Base-by-base conservation (phyloP, 2,329 filamentous ascomycete genomes). In the Pseudogymnoascus sp. region DNA sequence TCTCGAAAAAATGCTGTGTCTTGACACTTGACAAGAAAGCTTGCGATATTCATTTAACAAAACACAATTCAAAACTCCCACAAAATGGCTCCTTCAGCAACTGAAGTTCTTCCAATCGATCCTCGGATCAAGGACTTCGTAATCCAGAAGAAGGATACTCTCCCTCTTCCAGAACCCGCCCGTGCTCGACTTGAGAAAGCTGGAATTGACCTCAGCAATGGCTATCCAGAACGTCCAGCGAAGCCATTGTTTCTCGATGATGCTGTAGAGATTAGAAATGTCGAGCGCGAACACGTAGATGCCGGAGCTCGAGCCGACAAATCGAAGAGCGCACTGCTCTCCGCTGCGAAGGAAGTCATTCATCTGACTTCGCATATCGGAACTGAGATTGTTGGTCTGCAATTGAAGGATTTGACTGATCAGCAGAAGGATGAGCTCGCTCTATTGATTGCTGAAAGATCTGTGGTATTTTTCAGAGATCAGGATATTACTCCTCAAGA, bases 181-280 rank as follows among this genome's bases (percentile, higher is more conserved):
- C 78, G 79, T 1, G 75, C 79, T 58, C 80, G 87, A 3, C 77
- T 90, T 0, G 82, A 84, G 66, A 89, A 87, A 64, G 86, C 85
- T 0, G 87, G 85, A 1, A 80, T 90, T 60, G 86, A 91, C 69
- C 77, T 90, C 1, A 87, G 85, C 0, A 75, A 83, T 0, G 88
- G 87, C 0, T 90, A 90, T 66, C 88, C 88, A 0, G 89, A 90
- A 67, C 82, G 87, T 0, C 87, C 87, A 1, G 80, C 83, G 0
- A 79, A 80, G 58, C 87, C 88, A 0, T 75, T 90, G 1, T 90
- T 85, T 67, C 75, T 90, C 0, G 83, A 91, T 62, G 87, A 90
- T 66, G 85, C 87, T 2, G 84, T 83, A 73, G 82, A 82, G 58
- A 87, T 91, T 69, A 77, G 87, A 15, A 78, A 82, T 71, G 72